Base-by-base conservation (phyloP, 202 grass and related monocot genomes). In the Setaria italica region DNA sequence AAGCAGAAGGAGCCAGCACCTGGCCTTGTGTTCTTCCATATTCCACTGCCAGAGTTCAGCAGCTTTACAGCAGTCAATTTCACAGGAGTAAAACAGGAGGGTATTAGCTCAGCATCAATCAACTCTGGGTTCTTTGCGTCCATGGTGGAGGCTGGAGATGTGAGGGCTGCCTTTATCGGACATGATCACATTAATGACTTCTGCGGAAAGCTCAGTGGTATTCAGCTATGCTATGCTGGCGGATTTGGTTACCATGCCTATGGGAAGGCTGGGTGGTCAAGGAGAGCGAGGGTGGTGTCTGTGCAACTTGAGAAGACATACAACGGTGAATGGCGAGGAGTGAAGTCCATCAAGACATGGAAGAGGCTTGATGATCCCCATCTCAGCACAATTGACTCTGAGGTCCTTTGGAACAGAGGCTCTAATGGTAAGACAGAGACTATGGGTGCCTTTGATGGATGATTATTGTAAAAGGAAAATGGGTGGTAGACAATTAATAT, bases 261-360 rank as follows among this genome's bases (percentile, higher is more conserved):
- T 55, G 96, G 96, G 56, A 92, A 95, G 84, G 91, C 96, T 6
- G 93, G 96, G 19, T 99, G 96, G 96, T 82, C 96, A 42, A 95
- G 96, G 62, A 95, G 96, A 82, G 88, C 93, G 9, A 95, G 96
- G 79, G 93, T 99, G 72, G 82, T 99, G 87, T 99, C 91, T 21
- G 91, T 91, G 73, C 85, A 82, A 53, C 87, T 99, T 25, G 96
- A 94, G 55, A 95, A 94, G 68, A 88, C 91, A 1, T 86, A 42
- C 13, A 68, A 35, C 5, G 91, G 93, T 5, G 74, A 90, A 68
- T 99, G 96, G 96, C 56, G 33, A 82, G 93, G 88, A 17, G 96
- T 99, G 14, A 95, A 99, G 72, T 99, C 91, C 32, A 99, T 99
- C 72, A 99, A 92, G 90, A 94, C 96, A 67, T 99, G 96, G 96